Evolutionary conservation across 2,329 filamentous ascomycete species (phyloP).

Genomic region (Penicillium crustosum): DNA sequence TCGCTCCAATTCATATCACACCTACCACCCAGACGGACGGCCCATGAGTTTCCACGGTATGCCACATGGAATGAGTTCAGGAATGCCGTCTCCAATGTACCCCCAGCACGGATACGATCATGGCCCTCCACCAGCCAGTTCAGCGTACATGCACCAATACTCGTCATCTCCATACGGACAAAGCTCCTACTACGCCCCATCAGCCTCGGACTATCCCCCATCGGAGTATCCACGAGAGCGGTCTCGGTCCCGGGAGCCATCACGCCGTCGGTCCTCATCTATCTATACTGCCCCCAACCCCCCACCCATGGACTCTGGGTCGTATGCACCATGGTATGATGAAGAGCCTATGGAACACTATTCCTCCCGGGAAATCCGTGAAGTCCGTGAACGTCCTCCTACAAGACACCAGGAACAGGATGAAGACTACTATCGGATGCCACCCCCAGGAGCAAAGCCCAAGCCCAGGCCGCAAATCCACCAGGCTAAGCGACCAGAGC

Average conservation of each 20-base stretch:
- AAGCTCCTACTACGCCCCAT: conserved; percentile 30
- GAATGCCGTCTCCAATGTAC: conserved; percentile 26
- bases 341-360: conserved; percentile 30
- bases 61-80: conserved; percentile 31
- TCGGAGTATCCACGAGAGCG: conserved; percentile 36
- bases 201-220: conserved; percentile 29
- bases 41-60: conserved; percentile 43
- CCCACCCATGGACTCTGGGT: conserved; percentile 35
- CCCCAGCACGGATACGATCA: conserved; percentile 33
- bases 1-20: conserved; percentile 40
- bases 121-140: conserved; percentile 40
- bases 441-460: conserved; percentile 36
- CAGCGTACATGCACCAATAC: conserved; percentile 38
- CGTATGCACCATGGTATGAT: conserved; percentile 31
- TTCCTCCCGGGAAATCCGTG: conserved; percentile 32
- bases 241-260: conserved; percentile 37
- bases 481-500: conserved; percentile 33
- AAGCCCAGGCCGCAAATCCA: conserved; percentile 38
- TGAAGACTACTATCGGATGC: conserved; percentile 47
- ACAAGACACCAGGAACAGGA: conserved; percentile 34
- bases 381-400: conserved; percentile 32
- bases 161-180: conserved; percentile 35
- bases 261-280: conserved; percentile 34
- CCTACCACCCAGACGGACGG: conserved; percentile 36
- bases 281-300: conserved; percentile 32